Percentiles rank a stretch among this genome's conserved stretches.
phyloP scores from a whole-genome alignment of 129 eudicot species.

The Pseudognaphalium luteoalbum region DNA sequence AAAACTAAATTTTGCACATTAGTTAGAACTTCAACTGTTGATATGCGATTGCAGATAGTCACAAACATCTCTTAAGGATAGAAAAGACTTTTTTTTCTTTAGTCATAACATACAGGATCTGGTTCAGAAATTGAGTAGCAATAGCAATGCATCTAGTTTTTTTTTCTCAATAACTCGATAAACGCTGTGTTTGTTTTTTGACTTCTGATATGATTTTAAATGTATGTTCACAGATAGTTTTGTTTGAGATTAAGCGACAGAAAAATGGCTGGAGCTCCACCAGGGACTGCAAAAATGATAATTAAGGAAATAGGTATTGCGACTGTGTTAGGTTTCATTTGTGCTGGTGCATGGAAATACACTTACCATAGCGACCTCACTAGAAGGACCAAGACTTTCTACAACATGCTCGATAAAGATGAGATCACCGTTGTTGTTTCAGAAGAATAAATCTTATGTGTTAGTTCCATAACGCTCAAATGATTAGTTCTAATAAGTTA shows the following conservation, averaged over 20 bases:
- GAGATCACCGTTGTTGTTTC: slow-evolving; percentile 36
- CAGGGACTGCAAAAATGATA: slow-evolving; percentile 38
- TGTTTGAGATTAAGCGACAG: background rate
- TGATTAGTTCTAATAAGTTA: slow-evolving; percentile 25
- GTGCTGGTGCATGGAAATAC: slow-evolving; percentile 31
- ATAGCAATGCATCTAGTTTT: too few species aligned
- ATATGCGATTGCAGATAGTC: too few species aligned
- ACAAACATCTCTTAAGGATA: too few species aligned
- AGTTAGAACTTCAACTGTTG: too few species aligned
- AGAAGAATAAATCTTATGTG: slow-evolving; percentile 16
- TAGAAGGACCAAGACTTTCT: slow-evolving; percentile 33
- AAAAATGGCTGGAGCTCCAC: slow-evolving; percentile 46
- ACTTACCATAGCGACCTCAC: slow-evolving; percentile 23
- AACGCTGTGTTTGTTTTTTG: too few species aligned
- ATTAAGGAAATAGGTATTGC: slow-evolving; percentile 35
- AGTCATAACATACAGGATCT: too few species aligned
- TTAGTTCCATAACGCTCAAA: background rate
- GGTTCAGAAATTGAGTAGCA: too few species aligned
- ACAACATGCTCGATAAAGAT: slow-evolving; percentile 40
- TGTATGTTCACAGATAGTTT: background rate
- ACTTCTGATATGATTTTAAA: background rate
- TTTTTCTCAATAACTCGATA: too few species aligned
- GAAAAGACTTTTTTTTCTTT: too few species aligned
- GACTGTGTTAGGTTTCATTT: slow-evolving; percentile 26
- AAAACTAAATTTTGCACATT: too few species aligned